Evolutionary conservation across 257 asterid genomes (phyloP).

Genomic region (Nicotiana tomentosiformis): DNA sequence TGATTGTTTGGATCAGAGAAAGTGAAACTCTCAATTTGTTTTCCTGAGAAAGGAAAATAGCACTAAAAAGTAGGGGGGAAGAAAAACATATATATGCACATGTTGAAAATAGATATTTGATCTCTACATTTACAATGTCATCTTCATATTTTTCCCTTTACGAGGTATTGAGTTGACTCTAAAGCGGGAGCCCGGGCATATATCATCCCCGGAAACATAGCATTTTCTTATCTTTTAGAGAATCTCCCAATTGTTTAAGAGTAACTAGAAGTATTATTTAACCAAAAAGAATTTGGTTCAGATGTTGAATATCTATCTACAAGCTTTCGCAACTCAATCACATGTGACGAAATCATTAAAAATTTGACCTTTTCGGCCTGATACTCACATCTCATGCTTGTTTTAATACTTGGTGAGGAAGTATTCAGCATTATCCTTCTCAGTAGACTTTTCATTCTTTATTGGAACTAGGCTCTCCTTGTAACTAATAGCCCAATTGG

Average conservation of each 20-base stretch:
- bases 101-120: neutral
- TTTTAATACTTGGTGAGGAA: neutral
- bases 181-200: neutral
- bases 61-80: neutral
- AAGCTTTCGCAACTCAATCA: neutral
- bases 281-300: neutral
- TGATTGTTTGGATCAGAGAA: no score
- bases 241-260: neutral
- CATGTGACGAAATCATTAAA: neutral
- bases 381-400: neutral
- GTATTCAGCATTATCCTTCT: neutral
- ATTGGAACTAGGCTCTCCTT: neutral
- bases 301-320: no score
- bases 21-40: no score
- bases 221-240: no score
- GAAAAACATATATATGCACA: neutral
- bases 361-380: neutral
- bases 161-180: neutral
- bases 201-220: no score
- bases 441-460: neutral
- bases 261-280: neutral
- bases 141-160: neutral
- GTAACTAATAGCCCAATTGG: neutral
- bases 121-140: neutral
- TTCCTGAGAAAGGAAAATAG: no score